Conservation (phyloP, 768 basidiomycete species). For the Pilatotrama ljubarskyi region DNA sequence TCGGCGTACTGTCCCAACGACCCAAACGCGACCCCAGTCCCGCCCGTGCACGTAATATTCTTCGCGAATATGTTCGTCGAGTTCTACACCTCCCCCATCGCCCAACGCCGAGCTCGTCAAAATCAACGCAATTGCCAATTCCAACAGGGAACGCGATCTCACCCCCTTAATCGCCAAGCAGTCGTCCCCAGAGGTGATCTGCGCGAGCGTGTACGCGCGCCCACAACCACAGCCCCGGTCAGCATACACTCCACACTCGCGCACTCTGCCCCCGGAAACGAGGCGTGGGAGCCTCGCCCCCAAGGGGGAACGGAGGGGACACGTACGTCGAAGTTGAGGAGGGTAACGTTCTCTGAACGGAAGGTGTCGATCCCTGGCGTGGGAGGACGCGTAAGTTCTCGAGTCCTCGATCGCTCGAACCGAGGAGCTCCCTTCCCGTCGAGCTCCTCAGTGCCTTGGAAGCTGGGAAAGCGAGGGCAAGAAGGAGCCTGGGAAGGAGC, state of each 20-base stretch:
- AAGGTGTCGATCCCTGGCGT: conserved; percentile 54
- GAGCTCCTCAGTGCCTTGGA: neutral
- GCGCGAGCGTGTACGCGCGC: neutral
- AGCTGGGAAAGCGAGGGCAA: neutral
- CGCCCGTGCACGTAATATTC: conserved; percentile 56
- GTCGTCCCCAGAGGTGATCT: conserved; percentile 61
- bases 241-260: neutral
- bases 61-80: conserved; percentile 50
- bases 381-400: neutral
- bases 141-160: conserved; percentile 29
- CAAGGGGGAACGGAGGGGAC: neutral
- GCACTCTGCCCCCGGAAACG: neutral
- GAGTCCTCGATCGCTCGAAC: too few species aligned
- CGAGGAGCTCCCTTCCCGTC: neutral
- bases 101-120: neutral
- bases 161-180: conserved; percentile 67
- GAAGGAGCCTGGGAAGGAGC: neutral
- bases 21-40: conserved; percentile 61
- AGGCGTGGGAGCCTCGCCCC: neutral
- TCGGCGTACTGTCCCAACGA: conserved; percentile 59
- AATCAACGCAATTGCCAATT: neutral
- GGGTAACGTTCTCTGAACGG: conserved; percentile 46
- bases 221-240: too few species aligned
- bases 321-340: conserved; percentile 54
- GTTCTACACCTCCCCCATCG: conserved; percentile 38